phyloP scores from a whole-genome alignment of 2,329 filamentous ascomycete species.

The Botryotinia calthae region DNA sequence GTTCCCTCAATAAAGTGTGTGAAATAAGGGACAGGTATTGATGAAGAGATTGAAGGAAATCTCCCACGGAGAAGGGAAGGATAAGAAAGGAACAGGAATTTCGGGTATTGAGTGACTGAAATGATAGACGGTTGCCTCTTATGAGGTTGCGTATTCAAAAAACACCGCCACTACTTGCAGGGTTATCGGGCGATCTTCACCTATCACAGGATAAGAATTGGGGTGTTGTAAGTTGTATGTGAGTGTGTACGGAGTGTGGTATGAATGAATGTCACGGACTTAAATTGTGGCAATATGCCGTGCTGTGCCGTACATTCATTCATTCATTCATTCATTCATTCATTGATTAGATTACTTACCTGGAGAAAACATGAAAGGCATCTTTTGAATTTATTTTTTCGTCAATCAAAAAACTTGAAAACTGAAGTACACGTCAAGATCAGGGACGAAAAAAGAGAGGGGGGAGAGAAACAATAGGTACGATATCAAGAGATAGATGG shows the following conservation, averaged over 20 bases:
- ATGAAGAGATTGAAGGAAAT: background rate
- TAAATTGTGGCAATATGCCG: conserved; percentile 1
- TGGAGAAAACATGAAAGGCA: conserved; percentile 21
- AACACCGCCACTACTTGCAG: conserved; percentile 21
- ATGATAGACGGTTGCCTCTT: conserved; percentile 13
- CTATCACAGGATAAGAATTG: conserved; percentile 13
- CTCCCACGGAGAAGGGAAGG: background rate
- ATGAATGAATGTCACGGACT: conserved; percentile 14
- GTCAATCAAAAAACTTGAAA: background rate
- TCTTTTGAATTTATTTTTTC: background rate
- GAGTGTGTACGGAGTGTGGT: no score
- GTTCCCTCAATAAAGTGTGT: conserved; percentile 23
- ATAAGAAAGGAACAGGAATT: conserved; percentile 10
- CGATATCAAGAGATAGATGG: background rate
- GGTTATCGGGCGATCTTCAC: conserved; percentile 14
- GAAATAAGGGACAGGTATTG: conserved; percentile 13
- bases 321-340: background rate
- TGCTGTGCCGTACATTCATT: background rate
- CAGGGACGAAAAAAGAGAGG: background rate
- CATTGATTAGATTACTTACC: background rate
- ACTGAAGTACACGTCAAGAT: no score
- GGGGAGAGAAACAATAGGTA: background rate
- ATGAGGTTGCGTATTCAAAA: conserved; percentile 13
- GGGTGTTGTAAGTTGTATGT: background rate
- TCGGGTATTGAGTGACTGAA: background rate